Percentiles rank a stretch among this genome's conserved stretches.
These are phyloP conservation scores for Apiospora phragmitis DNA, from an alignment of 2,329 filamentous ascomycete species.

Conservation along the genomic window DNA sequence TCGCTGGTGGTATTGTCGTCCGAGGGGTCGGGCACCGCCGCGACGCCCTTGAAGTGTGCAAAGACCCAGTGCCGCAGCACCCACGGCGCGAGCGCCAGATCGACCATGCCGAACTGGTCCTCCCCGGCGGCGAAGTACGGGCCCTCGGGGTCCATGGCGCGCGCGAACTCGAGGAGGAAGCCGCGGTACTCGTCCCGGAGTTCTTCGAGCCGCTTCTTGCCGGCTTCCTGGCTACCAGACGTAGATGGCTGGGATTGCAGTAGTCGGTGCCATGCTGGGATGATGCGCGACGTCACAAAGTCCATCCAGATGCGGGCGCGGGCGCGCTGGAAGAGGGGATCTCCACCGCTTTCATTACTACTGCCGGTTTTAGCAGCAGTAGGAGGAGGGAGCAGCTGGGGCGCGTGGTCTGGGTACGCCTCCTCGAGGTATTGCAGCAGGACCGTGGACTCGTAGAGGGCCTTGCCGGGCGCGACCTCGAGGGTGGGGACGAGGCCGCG, in stretches of 20 bases:
- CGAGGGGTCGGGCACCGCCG: conserved; percentile 50
- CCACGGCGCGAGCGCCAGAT: conserved; percentile 58
- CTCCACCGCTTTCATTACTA: background rate
- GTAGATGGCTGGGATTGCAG: conserved; percentile 27
- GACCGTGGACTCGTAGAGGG: conserved; percentile 57
- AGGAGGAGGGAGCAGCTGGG: conserved; percentile 41
- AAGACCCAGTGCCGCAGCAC: conserved; percentile 57
- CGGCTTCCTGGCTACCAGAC: conserved; percentile 16
- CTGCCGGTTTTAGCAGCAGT: background rate
- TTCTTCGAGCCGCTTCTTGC: conserved; percentile 29
- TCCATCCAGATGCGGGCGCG: conserved; percentile 58
- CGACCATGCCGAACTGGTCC: conserved; percentile 47
- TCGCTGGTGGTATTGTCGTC: conserved; percentile 23
- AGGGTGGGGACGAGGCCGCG: conserved; percentile 60
- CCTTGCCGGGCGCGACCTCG: conserved; percentile 35
- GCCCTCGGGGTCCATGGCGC: conserved; percentile 46
- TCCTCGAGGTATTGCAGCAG: conserved; percentile 63
- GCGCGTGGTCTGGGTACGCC: conserved; percentile 44
- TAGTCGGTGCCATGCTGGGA: conserved; percentile 53
- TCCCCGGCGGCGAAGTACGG: conserved; percentile 53
- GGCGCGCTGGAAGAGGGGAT: conserved; percentile 52
- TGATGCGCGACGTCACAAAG: conserved; percentile 54
- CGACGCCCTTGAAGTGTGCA: conserved; percentile 57
- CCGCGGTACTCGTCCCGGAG: conserved; percentile 49
- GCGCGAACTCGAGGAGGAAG: conserved; percentile 50